Evolutionary conservation across 2,329 filamentous ascomycete genomes (phyloP), one percentile per base, ranked within the genome.

Genomic region (Clarireedia hainanense): DNA sequence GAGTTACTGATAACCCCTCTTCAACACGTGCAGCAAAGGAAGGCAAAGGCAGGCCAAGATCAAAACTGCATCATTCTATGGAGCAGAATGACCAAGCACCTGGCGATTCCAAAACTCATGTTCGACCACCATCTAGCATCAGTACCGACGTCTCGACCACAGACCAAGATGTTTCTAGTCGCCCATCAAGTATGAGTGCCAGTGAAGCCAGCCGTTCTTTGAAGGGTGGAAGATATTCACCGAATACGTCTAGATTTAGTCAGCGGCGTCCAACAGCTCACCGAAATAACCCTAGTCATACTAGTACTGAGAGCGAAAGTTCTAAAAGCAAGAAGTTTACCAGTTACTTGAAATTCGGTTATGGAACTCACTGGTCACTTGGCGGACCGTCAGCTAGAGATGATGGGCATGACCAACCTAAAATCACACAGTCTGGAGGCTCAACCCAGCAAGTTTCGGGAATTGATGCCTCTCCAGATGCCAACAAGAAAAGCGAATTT

Each of bases 1-100:
- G 91, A 4, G 81, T 96, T 6, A 80, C 81, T 52, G 87, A 95
- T 37, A 91, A 89, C 61, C 88, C 90, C 14, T 81, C 80, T 1
- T 85, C 88, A 1, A 78, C 79, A 57, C 80, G 86, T 23, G 60
- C 60, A 48, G 71, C 73, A 43, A 72, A 59, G 46, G 67, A 63
- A 70, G n/a, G 26, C 39, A 52, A 50, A 15, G n/a, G 57, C 14
- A 60, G 23, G 48, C 52, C 24, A 55, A 57, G 15, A 52, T 5
- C 47, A 36, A 49, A 20, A n/a, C 20, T 2, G 42, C 12, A 26
- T 46, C 20, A 10, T 23, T 46, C 17, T 46, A 14, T 24, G 14
- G 42, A 14, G 17, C 15, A 20, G 6, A 24, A 42, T 34, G 46
- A 55, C 10, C 46, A 40, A 36, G 17, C 12, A 15, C 2, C 24